A percentile compares a stretch with the other conserved stretches of the same genome.
These are phyloP conservation scores for Spathaspora girioi DNA, from an alignment of 805 yeast genomes.

Conservation along the genomic window DNA sequence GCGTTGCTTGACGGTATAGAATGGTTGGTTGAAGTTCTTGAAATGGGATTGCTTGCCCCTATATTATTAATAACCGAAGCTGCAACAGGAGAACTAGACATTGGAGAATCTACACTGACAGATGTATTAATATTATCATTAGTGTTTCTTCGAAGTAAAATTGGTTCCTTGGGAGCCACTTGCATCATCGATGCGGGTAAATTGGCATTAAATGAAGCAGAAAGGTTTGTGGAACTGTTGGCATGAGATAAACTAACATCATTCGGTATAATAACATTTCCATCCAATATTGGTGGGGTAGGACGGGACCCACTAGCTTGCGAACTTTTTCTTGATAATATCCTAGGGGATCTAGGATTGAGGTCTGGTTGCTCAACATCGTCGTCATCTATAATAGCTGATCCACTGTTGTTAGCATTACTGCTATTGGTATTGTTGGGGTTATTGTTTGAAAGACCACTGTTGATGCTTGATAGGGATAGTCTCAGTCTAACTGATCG, in stretches of 20 bases:
- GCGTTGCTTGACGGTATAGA: slow-evolving; percentile 15
- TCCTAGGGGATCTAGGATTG: slow-evolving; percentile 25
- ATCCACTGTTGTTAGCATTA: background rate
- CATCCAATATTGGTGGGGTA: background rate
- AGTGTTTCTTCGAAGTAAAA: slow-evolving; percentile 53
- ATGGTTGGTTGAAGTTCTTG: slow-evolving; percentile 24
- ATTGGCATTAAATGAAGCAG: slow-evolving; percentile 9
- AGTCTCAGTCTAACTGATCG: slow-evolving; percentile 43
- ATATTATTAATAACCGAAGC: slow-evolving; percentile 1
- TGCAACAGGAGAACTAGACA: slow-evolving; percentile 3
- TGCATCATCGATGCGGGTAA: slow-evolving; percentile 70
- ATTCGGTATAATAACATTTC: background rate
- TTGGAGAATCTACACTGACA: slow-evolving; percentile 7
- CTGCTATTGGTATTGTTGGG: slow-evolving; percentile 1
- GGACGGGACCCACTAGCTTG: slow-evolving; percentile 5
- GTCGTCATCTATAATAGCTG: slow-evolving; percentile 1
- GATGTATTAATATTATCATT: slow-evolving; percentile 25
- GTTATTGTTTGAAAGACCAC: slow-evolving; percentile 15
- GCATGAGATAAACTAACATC: slow-evolving; percentile 6
- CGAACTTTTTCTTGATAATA: slow-evolving; percentile 29
- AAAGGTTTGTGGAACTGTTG: slow-evolving; percentile 5
- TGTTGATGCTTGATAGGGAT: slow-evolving; percentile 19
- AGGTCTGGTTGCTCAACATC: slow-evolving; percentile 12
- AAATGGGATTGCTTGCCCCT: slow-evolving; percentile 1
- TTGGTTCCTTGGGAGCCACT: slow-evolving; percentile 71